Evolutionary conservation across 441 rosid species (phyloP), one percentile per base, ranked within the genome.

Genomic region (Sinapis alba): DNA sequence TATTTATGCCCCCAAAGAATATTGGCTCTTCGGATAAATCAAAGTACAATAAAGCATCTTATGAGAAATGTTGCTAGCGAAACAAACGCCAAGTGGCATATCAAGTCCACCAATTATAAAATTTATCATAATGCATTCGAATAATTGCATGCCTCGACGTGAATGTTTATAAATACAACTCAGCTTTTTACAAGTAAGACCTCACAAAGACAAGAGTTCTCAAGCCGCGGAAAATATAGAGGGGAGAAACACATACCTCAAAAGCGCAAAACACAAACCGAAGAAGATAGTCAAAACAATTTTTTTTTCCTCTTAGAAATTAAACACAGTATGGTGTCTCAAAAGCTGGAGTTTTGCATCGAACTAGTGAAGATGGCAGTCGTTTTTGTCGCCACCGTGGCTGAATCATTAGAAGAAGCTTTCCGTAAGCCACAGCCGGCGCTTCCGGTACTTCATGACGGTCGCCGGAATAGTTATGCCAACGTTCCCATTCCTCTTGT

Each of bases 381-480:
- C 23, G 56, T 50, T 50, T 50, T 16, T 3, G 21, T 50, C 56
- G 12, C 56, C 56, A 8, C 56, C 5, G 56, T 50, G 56, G 56
- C 56, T 18, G 56, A 50, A 50, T 50, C 56, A 50, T 3, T 50
- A 50, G 56, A 50, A 50, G 56, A 50, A 50, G 56, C 56, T 50
- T 50, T 50, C 56, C 11, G 56, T 50, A 50, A 18, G 23, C 56
- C 56, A 2, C 56, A 50, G 56, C 56, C 56, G 5, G 56, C 21
- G 21, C 23, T 50, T 50, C 56, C 56, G 56, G 56, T 3, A 47
- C 21, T 50, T 50, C 21, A 50, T 3, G 56, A 50, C 56, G 12
- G 56, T 16, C 11, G 5, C 56, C 21, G 23, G 4, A 7, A 16
- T 5, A 50, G 23, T 50, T 50, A 50, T 10, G 56, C 56, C 1